These are phyloP conservation scores for Ophiostoma novo-ulmi DNA, from an alignment of 2,329 filamentous ascomycete genomes.

Conservation along the genomic window DNA sequence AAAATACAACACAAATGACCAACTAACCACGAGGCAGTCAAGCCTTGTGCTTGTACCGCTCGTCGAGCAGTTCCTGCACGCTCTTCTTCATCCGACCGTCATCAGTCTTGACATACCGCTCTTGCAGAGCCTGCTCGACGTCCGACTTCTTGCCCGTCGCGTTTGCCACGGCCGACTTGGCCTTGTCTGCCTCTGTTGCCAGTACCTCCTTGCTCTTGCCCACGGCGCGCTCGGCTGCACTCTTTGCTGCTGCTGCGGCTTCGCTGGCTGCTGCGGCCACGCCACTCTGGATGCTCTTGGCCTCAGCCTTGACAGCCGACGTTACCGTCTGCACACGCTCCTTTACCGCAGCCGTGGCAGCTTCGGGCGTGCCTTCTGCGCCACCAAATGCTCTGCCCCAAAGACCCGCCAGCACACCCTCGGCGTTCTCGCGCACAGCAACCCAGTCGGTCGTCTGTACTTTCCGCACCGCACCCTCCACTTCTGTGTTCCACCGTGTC, in stretches of 20 bases:
- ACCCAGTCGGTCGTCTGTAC: slow-evolving; percentile 63
- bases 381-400: slow-evolving; percentile 40
- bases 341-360: slow-evolving; percentile 29
- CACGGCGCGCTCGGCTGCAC: slow-evolving; percentile 40
- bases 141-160: slow-evolving; percentile 32
- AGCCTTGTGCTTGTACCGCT: slow-evolving; percentile 45
- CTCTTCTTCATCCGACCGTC: slow-evolving; percentile 41
- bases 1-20: neutral
- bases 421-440: slow-evolving; percentile 54
- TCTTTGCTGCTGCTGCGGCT: slow-evolving; percentile 38
- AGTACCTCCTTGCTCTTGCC: slow-evolving; percentile 39
- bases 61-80: slow-evolving; percentile 49
- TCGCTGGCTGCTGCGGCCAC: slow-evolving; percentile 31
- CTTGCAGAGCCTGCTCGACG: slow-evolving; percentile 46
- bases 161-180: neutral
- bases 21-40: neutral
- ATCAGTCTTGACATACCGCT: slow-evolving; percentile 47
- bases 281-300: slow-evolving; percentile 25
- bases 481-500: slow-evolving; percentile 71
- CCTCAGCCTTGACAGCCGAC: slow-evolving; percentile 34
- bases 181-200: slow-evolving; percentile 5
- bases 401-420: slow-evolving; percentile 44
- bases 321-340: slow-evolving; percentile 28
- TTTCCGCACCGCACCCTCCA: slow-evolving; percentile 61
- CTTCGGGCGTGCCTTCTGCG: slow-evolving; percentile 35